A percentile compares a stretch with the other conserved stretches of the same genome.
Conservation (phyloP, 495 filamentous ascomycete genomes). For the Immersiella caudata region DNA sequence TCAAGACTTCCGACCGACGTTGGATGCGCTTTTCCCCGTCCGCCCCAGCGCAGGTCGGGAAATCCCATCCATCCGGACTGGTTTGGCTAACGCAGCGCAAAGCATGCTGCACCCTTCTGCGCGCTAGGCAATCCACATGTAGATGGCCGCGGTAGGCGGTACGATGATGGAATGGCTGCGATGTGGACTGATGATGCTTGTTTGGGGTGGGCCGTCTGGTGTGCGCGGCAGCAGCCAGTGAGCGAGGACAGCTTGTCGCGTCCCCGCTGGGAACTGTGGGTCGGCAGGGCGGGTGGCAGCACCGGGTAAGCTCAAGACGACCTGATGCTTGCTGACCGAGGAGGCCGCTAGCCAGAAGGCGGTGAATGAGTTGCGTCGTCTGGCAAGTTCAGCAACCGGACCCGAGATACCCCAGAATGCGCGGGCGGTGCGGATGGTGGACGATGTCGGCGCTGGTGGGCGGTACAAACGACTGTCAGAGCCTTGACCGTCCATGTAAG, state of each 20-base stretch:
- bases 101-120: neutral
- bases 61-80: neutral
- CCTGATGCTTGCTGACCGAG: constrained; percentile 20
- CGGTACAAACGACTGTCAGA: neutral
- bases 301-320: constrained; percentile 12
- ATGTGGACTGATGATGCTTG: constrained; percentile 3
- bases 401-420: neutral
- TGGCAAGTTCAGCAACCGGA: neutral
- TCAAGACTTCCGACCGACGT: neutral
- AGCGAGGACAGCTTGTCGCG: neutral
- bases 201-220: neutral
- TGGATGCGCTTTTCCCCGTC: neutral
- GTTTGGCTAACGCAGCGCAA: constrained; percentile 5
- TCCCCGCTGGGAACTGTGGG: constrained; percentile 3
- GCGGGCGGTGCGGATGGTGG: neutral
- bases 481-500: neutral
- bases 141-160: constrained; percentile 10
- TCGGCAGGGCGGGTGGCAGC: neutral
- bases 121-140: neutral
- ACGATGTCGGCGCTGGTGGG: neutral
- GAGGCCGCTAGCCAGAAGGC: constrained; percentile 12
- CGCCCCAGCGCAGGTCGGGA: neutral
- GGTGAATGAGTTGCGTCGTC: constrained; percentile 10
- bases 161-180: constrained; percentile 22
- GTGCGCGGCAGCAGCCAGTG: constrained; percentile 1